Evolutionary conservation across 306 rosid genomes (phyloP).

Genomic region (Mucuna pruriens): DNA sequence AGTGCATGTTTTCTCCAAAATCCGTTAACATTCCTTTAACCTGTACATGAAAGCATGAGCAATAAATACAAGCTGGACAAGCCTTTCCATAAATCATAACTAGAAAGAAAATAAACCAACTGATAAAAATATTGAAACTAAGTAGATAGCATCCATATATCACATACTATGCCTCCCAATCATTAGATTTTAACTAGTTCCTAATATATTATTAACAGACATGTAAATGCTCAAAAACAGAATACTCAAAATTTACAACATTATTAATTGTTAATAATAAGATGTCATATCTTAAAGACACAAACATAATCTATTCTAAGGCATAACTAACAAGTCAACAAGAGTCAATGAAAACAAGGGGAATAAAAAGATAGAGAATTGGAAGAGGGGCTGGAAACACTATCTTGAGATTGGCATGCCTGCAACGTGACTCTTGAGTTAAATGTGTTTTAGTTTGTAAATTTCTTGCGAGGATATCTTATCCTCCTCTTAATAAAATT

Average conservation of each 20-base stretch:
- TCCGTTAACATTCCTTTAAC: constrained; percentile 93
- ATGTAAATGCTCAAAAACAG: not conserved
- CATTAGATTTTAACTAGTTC: not conserved
- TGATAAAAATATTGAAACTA: not conserved
- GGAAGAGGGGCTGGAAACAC: not conserved
- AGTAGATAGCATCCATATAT: not conserved
- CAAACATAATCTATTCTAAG: too few species aligned
- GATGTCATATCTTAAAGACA: not conserved
- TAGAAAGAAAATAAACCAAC: constrained; percentile 3
- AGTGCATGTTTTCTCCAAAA: constrained; percentile 92
- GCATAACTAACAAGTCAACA: not conserved
- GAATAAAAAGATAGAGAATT: not conserved
- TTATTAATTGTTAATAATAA: too few species aligned
- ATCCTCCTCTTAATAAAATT: too few species aligned
- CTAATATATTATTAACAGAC: not conserved
- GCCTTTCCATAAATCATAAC: constrained; percentile 20
- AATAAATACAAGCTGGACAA: constrained; percentile 16
- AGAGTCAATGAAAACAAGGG: not conserved
- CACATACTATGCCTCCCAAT: not conserved
- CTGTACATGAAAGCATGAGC: constrained; percentile 49
- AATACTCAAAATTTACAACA: not conserved
- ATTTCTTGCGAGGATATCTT: too few species aligned
- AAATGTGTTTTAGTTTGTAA: too few species aligned
- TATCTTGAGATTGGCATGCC: not conserved
- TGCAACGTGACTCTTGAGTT: too few species aligned